Conservation (phyloP, 176 grass and related monocot genomes). For the Triticum timopheevii region DNA sequence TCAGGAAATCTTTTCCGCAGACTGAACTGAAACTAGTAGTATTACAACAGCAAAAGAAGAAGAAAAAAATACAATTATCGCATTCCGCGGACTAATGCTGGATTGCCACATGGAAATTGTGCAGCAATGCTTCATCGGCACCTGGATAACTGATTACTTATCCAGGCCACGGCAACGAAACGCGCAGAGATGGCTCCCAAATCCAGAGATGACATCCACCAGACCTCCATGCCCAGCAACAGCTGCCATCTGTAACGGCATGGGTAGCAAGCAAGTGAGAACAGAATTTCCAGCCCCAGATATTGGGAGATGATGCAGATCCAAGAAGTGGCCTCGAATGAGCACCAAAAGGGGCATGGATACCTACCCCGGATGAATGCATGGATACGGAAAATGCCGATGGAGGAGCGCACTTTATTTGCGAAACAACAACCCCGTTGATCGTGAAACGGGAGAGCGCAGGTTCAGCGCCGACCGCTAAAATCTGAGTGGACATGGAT, state of each 20-base stretch:
- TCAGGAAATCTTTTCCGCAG: not conserved
- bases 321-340: not conserved
- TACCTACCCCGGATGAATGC: slow-evolving; percentile 83
- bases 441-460: slow-evolving; percentile 68
- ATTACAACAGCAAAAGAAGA: not conserved
- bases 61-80: not conserved
- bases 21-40: not conserved
- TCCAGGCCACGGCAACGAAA: slow-evolving; percentile 65
- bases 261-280: not conserved
- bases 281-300: not conserved
- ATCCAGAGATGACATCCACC: slow-evolving; percentile 85
- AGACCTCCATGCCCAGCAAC: slow-evolving; percentile 75
- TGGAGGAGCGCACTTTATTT: slow-evolving; percentile 88
- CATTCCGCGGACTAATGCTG: not conserved
- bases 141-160: slow-evolving; percentile 16
- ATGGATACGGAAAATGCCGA: slow-evolving; percentile 78
- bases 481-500: slow-evolving; percentile 55
- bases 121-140: not conserved
- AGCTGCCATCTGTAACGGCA: slow-evolving; percentile 51
- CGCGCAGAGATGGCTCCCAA: slow-evolving; percentile 82
- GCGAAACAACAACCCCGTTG: slow-evolving; percentile 64
- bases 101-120: not conserved
- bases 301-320: not conserved
- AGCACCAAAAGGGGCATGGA: not conserved
- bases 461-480: slow-evolving; percentile 85